phyloP scores from a whole-genome alignment of 441 rosid genomes.

The Francoa sonchifolia region DNA sequence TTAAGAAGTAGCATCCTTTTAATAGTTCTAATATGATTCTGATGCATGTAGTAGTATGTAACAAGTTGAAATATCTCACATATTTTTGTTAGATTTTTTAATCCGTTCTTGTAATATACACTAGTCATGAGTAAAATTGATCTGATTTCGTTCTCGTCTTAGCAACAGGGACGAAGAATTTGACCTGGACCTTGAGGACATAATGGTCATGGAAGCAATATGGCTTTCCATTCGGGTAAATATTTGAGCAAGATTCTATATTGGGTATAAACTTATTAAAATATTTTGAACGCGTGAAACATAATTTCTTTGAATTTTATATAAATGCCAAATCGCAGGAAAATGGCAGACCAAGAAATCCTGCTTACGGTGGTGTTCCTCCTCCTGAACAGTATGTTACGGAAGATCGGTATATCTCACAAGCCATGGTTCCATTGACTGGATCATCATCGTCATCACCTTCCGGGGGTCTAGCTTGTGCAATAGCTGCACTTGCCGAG shows the following conservation, averaged over 20 bases:
- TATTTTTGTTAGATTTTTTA: no score
- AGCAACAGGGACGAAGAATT: slow-evolving; percentile 88
- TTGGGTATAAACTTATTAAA: neutral
- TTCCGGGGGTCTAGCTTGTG: slow-evolving; percentile 74
- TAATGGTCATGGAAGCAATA: slow-evolving; percentile 95
- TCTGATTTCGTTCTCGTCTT: no score
- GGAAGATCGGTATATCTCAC: slow-evolving; percentile 29
- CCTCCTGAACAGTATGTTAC: slow-evolving; percentile 37
- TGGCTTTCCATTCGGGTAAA: slow-evolving; percentile 93
- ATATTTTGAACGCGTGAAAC: neutral
- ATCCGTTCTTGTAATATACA: no score
- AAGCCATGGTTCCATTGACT: slow-evolving; percentile 26
- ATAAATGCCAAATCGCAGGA: slow-evolving; percentile 32
- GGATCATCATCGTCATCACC: slow-evolving; percentile 67
- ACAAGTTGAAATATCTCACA: no score
- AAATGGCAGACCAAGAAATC: slow-evolving; percentile 35
- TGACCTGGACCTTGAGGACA: slow-evolving; percentile 87
- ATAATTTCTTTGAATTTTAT: slow-evolving; percentile 2
- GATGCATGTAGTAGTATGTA: no score
- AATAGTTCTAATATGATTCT: no score
- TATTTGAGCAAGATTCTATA: neutral
- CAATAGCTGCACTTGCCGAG: slow-evolving; percentile 84
- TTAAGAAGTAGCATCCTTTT: no score
- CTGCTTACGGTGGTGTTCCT: slow-evolving; percentile 23
- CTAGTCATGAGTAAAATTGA: no score